phyloP scores from a whole-genome alignment of 345 rosid genomes.

The Pugionium cornutum region DNA sequence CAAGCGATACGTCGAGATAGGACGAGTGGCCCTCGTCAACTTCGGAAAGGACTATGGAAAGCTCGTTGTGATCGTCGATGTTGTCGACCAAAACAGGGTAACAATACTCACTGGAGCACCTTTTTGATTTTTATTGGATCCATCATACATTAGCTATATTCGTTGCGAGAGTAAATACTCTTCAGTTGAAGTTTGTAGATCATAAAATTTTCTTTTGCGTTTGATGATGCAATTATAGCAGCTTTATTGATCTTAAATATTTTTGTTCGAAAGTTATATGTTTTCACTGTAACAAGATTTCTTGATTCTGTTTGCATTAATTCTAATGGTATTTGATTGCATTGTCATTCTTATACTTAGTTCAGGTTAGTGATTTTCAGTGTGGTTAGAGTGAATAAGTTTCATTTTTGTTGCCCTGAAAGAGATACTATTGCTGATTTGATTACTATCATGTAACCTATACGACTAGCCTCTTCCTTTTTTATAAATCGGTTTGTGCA shows the following conservation, averaged over 20 bases:
- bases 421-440: background rate
- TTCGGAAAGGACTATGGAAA: slow-evolving; percentile 78
- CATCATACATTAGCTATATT: too few relatives aligned
- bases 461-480: background rate
- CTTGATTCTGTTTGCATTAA: background rate
- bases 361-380: background rate
- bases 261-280: too few relatives aligned
- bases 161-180: too few relatives aligned
- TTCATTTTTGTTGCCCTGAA: slow-evolving; percentile 6
- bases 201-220: too few relatives aligned
- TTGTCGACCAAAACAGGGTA: slow-evolving; percentile 80
- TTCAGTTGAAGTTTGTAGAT: background rate
- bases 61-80: slow-evolving; percentile 85
- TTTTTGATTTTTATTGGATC: too few relatives aligned
- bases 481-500: background rate
- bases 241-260: too few relatives aligned
- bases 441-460: background rate
- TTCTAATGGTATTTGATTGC: background rate
- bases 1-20: slow-evolving; percentile 87
- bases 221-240: too few relatives aligned
- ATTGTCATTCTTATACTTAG: background rate
- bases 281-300: background rate
- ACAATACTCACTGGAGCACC: too few relatives aligned
- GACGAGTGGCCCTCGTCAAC: slow-evolving; percentile 79
- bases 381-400: background rate